phyloP scores from a whole-genome alignment of 208 protist species.

The Wallacemonas rigidus region DNA sequence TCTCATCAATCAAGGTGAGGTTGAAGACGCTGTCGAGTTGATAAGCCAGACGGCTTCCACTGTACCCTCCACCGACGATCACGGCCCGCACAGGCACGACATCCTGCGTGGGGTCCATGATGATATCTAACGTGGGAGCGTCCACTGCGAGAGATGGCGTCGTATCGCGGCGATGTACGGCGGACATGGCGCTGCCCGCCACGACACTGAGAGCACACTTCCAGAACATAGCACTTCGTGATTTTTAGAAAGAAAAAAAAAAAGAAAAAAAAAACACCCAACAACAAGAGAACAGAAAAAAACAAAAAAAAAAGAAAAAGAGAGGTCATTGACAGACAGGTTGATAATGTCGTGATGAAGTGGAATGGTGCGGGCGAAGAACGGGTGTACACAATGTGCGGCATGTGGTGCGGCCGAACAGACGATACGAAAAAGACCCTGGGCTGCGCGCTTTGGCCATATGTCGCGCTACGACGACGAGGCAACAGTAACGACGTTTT shows the following conservation, averaged over 20 bases:
- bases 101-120: constrained; percentile 84
- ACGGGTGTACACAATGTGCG: too few relatives aligned
- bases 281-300: constrained; percentile 5
- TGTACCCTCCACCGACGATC: constrained; percentile 84
- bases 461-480: too few relatives aligned
- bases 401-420: too few relatives aligned
- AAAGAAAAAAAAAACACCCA: constrained; percentile 19
- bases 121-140: constrained; percentile 59
- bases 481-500: too few relatives aligned
- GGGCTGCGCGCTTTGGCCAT: too few relatives aligned
- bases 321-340: too few relatives aligned
- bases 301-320: constrained; percentile 9
- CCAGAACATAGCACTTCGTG: constrained; percentile 38
- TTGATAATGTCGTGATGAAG: too few relatives aligned
- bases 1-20: constrained; percentile 85
- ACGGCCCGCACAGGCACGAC: constrained; percentile 71
- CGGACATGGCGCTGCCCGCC: constrained; percentile 45
- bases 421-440: too few relatives aligned
- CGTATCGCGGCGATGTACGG: constrained; percentile 23
- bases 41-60: constrained; percentile 72
- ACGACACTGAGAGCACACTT: constrained; percentile 45
- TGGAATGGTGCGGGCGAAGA: too few relatives aligned
- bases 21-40: constrained; percentile 88
- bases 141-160: constrained; percentile 49
- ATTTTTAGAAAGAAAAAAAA: constrained; percentile 9